Base-by-base conservation (phyloP, 495 filamentous ascomycete genomes). In the Aspergillus affinis region DNA sequence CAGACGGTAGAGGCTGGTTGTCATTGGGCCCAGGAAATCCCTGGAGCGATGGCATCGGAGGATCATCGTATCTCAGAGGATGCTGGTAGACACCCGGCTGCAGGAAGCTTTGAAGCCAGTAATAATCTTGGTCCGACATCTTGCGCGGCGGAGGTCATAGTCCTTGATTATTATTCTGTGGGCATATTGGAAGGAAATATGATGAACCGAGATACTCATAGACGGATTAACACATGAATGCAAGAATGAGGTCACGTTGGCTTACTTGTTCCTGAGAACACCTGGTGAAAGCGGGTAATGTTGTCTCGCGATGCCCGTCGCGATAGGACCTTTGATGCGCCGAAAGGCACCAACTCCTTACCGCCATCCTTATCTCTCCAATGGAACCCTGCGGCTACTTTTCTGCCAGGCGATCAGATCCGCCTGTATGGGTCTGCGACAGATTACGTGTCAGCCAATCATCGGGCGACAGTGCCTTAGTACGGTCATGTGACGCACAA, bases 111-210 rank as follows among this genome's bases (percentile, higher is more conserved):
- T 48, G 52, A 21, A 65, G 59, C 63, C 63, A 65, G 48, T 54
- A 29, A n/a, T 61, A 59, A 8, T 58, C 56, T 3, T 65, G 48
- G 20, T 56, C 46, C 32, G 63, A 61, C 63, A 65, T 65, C 9
- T 59, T 61, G 55, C 15, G 27, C 20, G 12, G 18, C 5, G 23
- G 20, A 10, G 27, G 27, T 26, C 4, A 3, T 48, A 17, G 23
- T 32, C 45, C 36, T 41, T 15, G 36, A 41, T 41, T 41, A 41
- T 15, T 13, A 41, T 41, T 41, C 36, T 10, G 15, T 41, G 3
- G 12, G 13, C 36, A 41, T 41, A 41, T 41, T 41, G 2, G 36
- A 41, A 0, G 1, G 3, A 4, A 41, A 10, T 41, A 41, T 41
- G 36, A 41, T 10, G 12, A 17, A 2, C 12, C 15, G 10, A 41